Base-by-base conservation (phyloP, 257 asterid genomes). In the Forsythia viridissima region DNA sequence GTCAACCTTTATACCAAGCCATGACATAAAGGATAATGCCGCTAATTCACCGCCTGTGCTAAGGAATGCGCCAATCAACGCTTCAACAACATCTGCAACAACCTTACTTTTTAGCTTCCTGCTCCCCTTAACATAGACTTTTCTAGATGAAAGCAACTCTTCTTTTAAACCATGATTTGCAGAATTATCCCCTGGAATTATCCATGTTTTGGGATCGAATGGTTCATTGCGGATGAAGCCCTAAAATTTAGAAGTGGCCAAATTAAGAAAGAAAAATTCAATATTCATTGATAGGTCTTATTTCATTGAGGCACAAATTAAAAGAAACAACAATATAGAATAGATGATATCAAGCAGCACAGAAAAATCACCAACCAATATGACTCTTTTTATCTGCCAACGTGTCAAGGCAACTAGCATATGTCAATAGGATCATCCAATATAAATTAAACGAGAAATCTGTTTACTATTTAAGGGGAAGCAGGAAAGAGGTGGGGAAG, bases 41-140 rank as follows among this genome's bases (percentile, higher is more conserved):
- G 90, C 91, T 9, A 8, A 34, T 83, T 94, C 96, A 7, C 99
- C 97, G 13, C 93, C 92, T 0, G 89, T 78, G 37, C 87, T 81
- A 40, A 94, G 94, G 73, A 79, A 94, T 34, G 93, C 99, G 8
- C 98, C 99, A 16, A 93, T 88, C 24, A 94, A 75, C 13, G 99
- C 99, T 85, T 94, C 99, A 8, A 85, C 90, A 21, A 88, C 98
- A 70, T 94, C 97, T 6, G 98, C 96, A n/a, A 94, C 85, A 0
- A 57, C 83, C 87, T 90, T 92, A 18, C 88, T 76, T 86, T 87
- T 90, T 0, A 93, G 70, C 5, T 70, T 83, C 77, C 90, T 79
- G 0, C 43, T 86, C 2, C 77, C 80, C 37, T 82, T 69, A 20
- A 51, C 43, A 46, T 89, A 91, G 42, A 90, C 59, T 71, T 80